phyloP scores from a whole-genome alignment of 176 grass and related monocot genomes.

The Oryza punctata region DNA sequence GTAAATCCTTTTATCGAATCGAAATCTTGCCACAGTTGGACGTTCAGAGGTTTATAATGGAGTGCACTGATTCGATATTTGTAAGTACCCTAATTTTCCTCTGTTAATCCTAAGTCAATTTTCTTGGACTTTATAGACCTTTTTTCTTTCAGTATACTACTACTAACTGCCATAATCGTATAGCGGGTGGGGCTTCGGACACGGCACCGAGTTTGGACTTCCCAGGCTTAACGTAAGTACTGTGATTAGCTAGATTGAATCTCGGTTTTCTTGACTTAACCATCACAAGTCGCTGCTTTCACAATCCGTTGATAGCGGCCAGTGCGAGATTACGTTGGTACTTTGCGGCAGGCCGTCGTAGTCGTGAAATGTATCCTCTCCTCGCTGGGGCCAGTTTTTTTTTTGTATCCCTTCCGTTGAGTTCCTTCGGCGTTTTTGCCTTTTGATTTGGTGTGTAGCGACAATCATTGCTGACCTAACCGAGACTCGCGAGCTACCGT shows the following conservation, averaged over 20 bases:
- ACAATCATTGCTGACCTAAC: constrained; percentile 31
- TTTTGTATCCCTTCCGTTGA: constrained; percentile 9
- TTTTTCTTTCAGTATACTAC: too few relatives aligned
- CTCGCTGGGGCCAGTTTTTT: neutral
- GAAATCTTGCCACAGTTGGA: neutral
- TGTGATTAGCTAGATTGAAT: neutral
- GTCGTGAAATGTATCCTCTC: constrained; percentile 11
- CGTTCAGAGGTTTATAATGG: neutral
- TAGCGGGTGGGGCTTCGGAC: neutral
- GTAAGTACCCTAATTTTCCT: neutral
- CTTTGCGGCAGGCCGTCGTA: constrained; percentile 6
- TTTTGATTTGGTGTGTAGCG: constrained; percentile 13
- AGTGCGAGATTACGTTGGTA: constrained; percentile 12
- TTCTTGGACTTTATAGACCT: neutral
- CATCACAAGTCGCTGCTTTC: constrained; percentile 13
- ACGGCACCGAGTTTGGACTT: neutral
- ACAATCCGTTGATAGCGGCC: constrained; percentile 18
- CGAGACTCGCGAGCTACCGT: constrained; percentile 4
- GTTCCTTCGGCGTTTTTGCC: constrained; percentile 36
- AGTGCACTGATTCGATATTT: neutral
- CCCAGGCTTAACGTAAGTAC: neutral
- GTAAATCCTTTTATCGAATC: neutral
- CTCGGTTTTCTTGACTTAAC: constrained; percentile 6
- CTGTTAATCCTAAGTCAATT: neutral
- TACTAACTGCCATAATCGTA: neutral